Evolutionary conservation across 768 basidiomycete genomes (phyloP), one percentile per base, ranked within the genome.

Genomic region (Suillus hirtellus): DNA sequence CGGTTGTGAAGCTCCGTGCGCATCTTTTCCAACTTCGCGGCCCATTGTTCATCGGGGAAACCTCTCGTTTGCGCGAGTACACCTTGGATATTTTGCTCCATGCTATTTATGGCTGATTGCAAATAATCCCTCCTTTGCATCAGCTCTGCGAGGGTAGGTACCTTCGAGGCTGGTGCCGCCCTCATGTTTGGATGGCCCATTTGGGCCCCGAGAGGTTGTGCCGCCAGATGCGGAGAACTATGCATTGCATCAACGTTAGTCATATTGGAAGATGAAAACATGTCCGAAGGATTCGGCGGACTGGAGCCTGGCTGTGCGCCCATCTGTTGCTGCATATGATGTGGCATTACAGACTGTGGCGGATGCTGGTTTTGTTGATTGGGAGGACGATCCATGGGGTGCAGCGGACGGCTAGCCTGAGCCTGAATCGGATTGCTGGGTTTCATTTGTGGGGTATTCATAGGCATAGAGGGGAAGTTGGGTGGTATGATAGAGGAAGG

Each of bases 181-280:
- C 56, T 42, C 65, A 72, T 70, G n/a, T 67, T 70, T 53, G 68
- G 74, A 62, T 66, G 67, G 17, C 64, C 43, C 37, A 68, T 65
- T 12, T 68, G 59, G 5, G 67, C 64, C 17, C 66, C 73, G 3
- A 67, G 63, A 21, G 71, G 38, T 38, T 73, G 75, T 38, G 66
- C 60, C 9, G 65, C 21, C 17, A 73, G 67, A 72, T 80, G 78
- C n/a, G 82, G 86, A 35, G 84, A 83, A 6, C 81, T 77, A 11
- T 81, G 84, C 69, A 86, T 77, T 34, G 76, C 79, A 34, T 83
- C 81, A 66, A 76, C 68, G 37, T 72, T 73, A 35, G 73, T 60
- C 73, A 84, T 78, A 31, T 76, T 77, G n/a, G 82, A 75, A 9
- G 83, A 73, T 24, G 80, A 68, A 70, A 86, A 86, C 67, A 84